Evolutionary conservation across 169 alveolate species (phyloP).

Genomic region (Plasmodium vivax): DNA sequence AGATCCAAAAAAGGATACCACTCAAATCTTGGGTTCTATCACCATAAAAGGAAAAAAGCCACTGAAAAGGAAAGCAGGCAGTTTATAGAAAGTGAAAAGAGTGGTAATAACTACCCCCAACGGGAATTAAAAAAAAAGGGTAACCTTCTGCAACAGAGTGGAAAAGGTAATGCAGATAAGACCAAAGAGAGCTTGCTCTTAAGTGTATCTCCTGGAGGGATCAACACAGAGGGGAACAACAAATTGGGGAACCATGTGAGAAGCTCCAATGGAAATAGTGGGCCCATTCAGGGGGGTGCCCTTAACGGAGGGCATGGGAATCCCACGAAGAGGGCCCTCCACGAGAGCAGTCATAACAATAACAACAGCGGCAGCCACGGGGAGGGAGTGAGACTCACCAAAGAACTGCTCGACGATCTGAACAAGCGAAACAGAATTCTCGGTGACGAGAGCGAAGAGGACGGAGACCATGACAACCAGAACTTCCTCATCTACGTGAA

Average conservation of each 20-base stretch:
- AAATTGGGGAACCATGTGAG: background rate
- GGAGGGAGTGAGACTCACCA: conserved; percentile 37
- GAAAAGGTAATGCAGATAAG: background rate
- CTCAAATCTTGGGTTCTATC: background rate
- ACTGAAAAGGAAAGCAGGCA: conserved; percentile 10
- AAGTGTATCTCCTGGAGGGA: background rate
- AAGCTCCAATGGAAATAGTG: background rate
- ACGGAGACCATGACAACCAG: conserved; percentile 3
- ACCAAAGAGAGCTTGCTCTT: background rate
- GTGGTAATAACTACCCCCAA: conserved; percentile 1
- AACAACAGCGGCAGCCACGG: background rate
- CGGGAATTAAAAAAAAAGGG: background rate
- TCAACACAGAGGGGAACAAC: background rate
- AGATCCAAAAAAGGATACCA: conserved; percentile 20
- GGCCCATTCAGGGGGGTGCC: background rate
- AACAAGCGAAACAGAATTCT: conserved; percentile 19
- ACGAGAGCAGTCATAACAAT: background rate
- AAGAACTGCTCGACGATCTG: conserved; percentile 41
- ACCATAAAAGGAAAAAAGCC: conserved; percentile 9
- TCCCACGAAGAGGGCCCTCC: background rate
- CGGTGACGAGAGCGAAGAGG: conserved; percentile 4
- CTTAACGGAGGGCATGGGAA: background rate
- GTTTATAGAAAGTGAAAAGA: conserved; percentile 14
- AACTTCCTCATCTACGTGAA: conserved; percentile 62
- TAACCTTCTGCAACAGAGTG: background rate